Evolutionary conservation across 805 yeast genomes (phyloP).

Genomic region (Yarrowia sp.): DNA sequence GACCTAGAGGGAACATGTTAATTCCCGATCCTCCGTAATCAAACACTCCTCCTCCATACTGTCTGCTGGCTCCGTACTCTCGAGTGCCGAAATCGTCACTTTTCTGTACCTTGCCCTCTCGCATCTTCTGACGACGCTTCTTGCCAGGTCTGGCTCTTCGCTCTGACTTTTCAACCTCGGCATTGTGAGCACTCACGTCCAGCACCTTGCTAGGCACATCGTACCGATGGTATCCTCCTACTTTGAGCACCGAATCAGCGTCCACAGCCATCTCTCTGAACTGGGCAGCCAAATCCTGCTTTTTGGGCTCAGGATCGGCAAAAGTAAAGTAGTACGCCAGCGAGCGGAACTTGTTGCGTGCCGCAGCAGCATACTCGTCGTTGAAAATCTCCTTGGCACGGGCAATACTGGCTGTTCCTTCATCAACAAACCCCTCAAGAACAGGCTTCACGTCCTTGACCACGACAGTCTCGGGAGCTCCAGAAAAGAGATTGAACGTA

Average conservation of each 20-base stretch:
- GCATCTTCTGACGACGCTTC: slow-evolving; percentile 18
- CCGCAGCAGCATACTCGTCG: slow-evolving; percentile 27
- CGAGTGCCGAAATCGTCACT: slow-evolving; percentile 20
- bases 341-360: slow-evolving; percentile 29
- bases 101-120: slow-evolving; percentile 29
- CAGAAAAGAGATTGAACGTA: slow-evolving; percentile 30
- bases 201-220: slow-evolving; percentile 33
- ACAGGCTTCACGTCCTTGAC: slow-evolving; percentile 11
- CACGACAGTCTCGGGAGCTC: slow-evolving; percentile 18
- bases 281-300: slow-evolving; percentile 21
- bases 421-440: slow-evolving; percentile 1
- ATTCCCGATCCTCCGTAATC: slow-evolving; percentile 24
- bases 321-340: slow-evolving; percentile 33
- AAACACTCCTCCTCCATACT: slow-evolving; percentile 27
- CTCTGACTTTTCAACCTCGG: slow-evolving; percentile 1
- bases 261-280: slow-evolving; percentile 25
- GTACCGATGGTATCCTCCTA: slow-evolving; percentile 21
- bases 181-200: slow-evolving; percentile 23
- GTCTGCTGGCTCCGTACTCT: slow-evolving; percentile 30
- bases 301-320: slow-evolving; percentile 33
- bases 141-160: slow-evolving; percentile 30
- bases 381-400: slow-evolving; percentile 6
- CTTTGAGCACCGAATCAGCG: slow-evolving; percentile 6
- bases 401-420: neutral
- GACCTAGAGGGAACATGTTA: slow-evolving; percentile 3